phyloP scores from a whole-genome alignment of 768 basidiomycete species.

The Stropharia rugosoannulata region DNA sequence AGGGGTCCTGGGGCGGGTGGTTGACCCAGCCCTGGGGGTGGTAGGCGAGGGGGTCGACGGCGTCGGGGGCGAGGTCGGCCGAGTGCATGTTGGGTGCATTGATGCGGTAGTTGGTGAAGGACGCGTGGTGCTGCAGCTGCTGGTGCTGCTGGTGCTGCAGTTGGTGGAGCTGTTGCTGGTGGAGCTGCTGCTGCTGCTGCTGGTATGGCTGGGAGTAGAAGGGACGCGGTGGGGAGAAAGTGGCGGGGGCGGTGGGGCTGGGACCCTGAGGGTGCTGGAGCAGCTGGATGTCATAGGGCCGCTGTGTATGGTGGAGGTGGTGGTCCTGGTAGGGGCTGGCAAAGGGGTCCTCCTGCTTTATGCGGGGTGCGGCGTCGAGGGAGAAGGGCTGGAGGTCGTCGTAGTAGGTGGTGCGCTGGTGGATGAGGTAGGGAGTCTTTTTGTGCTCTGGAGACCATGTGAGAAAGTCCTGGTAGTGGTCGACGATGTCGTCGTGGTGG shows the following conservation, averaged over 20 bases:
- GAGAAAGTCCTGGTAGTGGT: conserved; percentile 11
- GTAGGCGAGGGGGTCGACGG: conserved; percentile 18
- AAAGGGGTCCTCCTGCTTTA: conserved; percentile 23
- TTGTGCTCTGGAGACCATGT: conserved; percentile 12
- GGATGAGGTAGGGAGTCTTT: conserved; percentile 9
- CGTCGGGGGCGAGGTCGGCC: conserved; percentile 23
- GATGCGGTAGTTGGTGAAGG: conserved; percentile 14
- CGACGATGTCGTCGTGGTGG: conserved; percentile 5
- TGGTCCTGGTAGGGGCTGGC: neutral
- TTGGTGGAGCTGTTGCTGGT: conserved; percentile 11
- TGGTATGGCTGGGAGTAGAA: conserved; percentile 19
- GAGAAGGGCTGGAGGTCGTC: neutral
- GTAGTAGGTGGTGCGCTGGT: neutral
- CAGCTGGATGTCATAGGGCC: conserved; percentile 11
- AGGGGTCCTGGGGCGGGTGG: conserved; percentile 8
- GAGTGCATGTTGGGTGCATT: conserved; percentile 22
- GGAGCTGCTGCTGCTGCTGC: conserved; percentile 15
- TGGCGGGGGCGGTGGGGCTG: neutral
- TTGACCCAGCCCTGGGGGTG: neutral
- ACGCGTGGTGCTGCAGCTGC: conserved; percentile 3
- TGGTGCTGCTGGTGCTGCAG: neutral
- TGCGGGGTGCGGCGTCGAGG: conserved; percentile 14
- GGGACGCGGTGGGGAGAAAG: neutral
- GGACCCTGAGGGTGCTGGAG: conserved; percentile 11
- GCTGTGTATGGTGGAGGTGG: too few species aligned